Conservation (phyloP, 1,284 basidiomycete genomes). For the Ganoderma resinaceum region DNA sequence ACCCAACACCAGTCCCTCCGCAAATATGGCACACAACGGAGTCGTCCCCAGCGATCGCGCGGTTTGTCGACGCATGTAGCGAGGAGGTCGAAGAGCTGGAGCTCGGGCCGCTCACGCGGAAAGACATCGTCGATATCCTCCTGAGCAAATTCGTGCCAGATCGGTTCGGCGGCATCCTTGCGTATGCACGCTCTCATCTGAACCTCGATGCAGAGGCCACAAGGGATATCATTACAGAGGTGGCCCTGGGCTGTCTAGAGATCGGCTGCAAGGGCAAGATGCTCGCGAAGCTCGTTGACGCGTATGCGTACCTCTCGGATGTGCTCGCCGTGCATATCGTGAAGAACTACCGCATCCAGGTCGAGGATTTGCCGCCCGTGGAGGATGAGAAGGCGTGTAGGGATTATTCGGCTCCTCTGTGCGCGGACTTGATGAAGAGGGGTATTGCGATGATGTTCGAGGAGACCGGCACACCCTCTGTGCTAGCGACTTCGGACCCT, state of each 20-base stretch:
- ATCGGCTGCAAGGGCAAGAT: constrained; percentile 76
- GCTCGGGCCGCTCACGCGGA: constrained; percentile 59
- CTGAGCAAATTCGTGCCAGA: constrained; percentile 72
- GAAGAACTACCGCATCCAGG: constrained; percentile 54
- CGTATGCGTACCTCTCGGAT: constrained; percentile 49
- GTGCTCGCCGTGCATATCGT: constrained; percentile 52
- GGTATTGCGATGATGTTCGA: constrained; percentile 28
- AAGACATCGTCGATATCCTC: constrained; percentile 67
- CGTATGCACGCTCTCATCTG: constrained; percentile 59
- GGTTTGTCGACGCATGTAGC: constrained; percentile 43
- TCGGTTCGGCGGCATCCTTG: constrained; percentile 55
- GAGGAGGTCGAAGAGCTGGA: constrained; percentile 56
- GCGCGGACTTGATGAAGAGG: constrained; percentile 49
- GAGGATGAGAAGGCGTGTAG: constrained; percentile 53
- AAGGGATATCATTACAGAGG: constrained; percentile 56
- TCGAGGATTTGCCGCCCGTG: constrained; percentile 61
- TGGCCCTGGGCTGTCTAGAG: constrained; percentile 62
- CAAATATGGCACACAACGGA: constrained; percentile 31
- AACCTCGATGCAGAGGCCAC: constrained; percentile 50
- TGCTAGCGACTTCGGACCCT: not conserved
- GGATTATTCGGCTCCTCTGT: constrained; percentile 55
- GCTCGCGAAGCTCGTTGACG: constrained; percentile 59
- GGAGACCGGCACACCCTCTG: constrained; percentile 22
- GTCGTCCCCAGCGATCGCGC: constrained; percentile 20
- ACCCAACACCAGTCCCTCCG: constrained; percentile 44